Conservation (phyloP, 2,329 filamentous ascomycete species). For the Golovinomyces cichoracearum region DNA sequence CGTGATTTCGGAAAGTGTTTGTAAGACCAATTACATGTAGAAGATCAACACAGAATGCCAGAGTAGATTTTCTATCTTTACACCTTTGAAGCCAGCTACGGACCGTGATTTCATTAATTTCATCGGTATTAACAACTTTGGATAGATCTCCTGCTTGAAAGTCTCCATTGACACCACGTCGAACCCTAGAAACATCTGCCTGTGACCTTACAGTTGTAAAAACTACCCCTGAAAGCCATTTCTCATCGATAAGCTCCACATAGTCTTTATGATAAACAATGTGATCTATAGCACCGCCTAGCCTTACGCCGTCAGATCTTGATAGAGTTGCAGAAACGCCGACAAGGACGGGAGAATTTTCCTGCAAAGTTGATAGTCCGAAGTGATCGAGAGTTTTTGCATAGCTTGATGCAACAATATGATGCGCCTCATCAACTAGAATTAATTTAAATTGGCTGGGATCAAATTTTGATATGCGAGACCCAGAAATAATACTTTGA, state of each 20-base stretch:
- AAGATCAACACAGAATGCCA: conserved; percentile 86
- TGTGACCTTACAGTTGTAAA: conserved; percentile 79
- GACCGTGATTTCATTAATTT: conserved; percentile 62
- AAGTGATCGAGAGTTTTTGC: conserved; percentile 55
- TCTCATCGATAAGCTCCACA: conserved; percentile 59
- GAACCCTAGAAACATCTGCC: conserved; percentile 50
- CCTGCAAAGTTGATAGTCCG: conserved; percentile 29
- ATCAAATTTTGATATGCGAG: conserved; percentile 61
- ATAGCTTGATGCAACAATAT: conserved; percentile 71
- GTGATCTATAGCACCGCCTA: conserved; percentile 71
- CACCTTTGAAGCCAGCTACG: conserved; percentile 67
- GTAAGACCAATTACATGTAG: conserved; percentile 56
- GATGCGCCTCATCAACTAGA: conserved; percentile 87
- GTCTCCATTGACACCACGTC: conserved; percentile 40
- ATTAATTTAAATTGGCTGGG: conserved; percentile 62
- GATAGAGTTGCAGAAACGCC: conserved; percentile 68
- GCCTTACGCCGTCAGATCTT: conserved; percentile 55
- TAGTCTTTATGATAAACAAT: conserved; percentile 88
- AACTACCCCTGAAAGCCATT: conserved; percentile 74
- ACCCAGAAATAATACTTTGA: conserved; percentile 52
- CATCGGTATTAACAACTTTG: conserved; percentile 51
- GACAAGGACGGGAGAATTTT: conserved; percentile 39
- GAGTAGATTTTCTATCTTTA: conserved; percentile 46
- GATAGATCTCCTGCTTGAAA: conserved; percentile 60
- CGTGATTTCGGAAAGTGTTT: conserved; percentile 45